These are phyloP conservation scores for Sugiyamaella japonica DNA, from an alignment of 1,139 yeast genomes.

Conservation along the genomic window DNA sequence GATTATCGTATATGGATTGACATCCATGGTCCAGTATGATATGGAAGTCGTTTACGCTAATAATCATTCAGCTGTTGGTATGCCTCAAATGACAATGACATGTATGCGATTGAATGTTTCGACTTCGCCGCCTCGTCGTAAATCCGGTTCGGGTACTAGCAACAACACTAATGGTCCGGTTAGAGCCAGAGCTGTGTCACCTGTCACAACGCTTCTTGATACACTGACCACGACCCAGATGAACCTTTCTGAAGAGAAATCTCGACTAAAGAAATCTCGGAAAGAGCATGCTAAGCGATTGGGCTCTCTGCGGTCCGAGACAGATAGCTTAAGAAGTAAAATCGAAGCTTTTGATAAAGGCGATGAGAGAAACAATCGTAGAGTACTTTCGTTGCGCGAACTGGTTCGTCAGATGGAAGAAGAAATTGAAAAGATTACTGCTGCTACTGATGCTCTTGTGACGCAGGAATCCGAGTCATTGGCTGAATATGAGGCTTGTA, in stretches of 20 bases:
- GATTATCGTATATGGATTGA: conserved; percentile 40
- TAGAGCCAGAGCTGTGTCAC: conserved; percentile 41
- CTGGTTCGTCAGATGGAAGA: conserved; percentile 39
- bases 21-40: conserved; percentile 40
- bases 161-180: conserved; percentile 29
- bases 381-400: conserved; percentile 38
- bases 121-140: conserved; percentile 26
- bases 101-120: conserved; percentile 28
- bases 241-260: conserved; percentile 39
- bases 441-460: conserved; percentile 25
- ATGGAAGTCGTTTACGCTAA: conserved; percentile 33
- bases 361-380: conserved; percentile 39
- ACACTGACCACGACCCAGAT: conserved; percentile 40
- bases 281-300: conserved; percentile 41
- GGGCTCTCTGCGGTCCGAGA: conserved; percentile 38
- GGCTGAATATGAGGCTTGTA: conserved; percentile 23
- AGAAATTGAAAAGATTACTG: conserved; percentile 32
- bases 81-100: conserved; percentile 6
- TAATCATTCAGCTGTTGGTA: conserved; percentile 8
- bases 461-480: conserved; percentile 23
- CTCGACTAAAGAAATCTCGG: conserved; percentile 36
- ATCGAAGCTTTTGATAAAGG: conserved; percentile 39
- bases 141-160: conserved; percentile 22
- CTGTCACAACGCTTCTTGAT: conserved; percentile 41
- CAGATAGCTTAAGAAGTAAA: conserved; percentile 37